Evolutionary conservation across 345 rosid species (phyloP).

Genomic region (Zanthoxylum bungeanum): DNA sequence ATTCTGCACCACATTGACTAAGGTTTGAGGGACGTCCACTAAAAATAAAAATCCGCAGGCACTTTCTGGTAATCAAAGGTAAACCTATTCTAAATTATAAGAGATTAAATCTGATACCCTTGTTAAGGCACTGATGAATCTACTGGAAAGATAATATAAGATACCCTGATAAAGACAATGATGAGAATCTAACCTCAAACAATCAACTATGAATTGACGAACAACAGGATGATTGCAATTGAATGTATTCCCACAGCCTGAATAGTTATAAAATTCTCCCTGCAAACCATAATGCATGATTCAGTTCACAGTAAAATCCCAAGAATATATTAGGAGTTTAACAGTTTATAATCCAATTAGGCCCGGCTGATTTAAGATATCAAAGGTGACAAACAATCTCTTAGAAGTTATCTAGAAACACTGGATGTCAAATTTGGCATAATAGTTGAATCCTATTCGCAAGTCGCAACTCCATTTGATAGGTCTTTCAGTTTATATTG

Average conservation of each 20-base stretch:
- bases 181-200: slow-evolving; percentile 62
- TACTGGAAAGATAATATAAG: not conserved
- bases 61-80: not conserved
- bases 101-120: not conserved
- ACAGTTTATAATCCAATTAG: not conserved
- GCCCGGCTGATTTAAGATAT: not conserved
- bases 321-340: not conserved
- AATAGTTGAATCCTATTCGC: too few relatives aligned
- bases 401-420: too few relatives aligned
- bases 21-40: not conserved
- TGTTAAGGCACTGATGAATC: not conserved
- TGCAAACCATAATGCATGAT: slow-evolving; percentile 22
- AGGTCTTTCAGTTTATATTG: too few relatives aligned
- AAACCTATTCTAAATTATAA: too few relatives aligned
- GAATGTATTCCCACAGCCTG: slow-evolving; percentile 97
- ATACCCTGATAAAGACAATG: not conserved
- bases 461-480: too few relatives aligned
- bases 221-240: slow-evolving; percentile 98
- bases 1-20: not conserved
- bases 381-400: not conserved
- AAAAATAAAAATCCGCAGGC: not conserved
- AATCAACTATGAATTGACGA: slow-evolving; percentile 84
- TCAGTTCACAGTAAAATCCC: not conserved
- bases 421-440: too few relatives aligned
- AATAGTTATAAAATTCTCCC: slow-evolving; percentile 98